Evolutionary conservation across 2,329 filamentous ascomycete genomes (phyloP), one percentile per base, ranked within the genome.

Genomic region (Lecanicillium sp.): DNA sequence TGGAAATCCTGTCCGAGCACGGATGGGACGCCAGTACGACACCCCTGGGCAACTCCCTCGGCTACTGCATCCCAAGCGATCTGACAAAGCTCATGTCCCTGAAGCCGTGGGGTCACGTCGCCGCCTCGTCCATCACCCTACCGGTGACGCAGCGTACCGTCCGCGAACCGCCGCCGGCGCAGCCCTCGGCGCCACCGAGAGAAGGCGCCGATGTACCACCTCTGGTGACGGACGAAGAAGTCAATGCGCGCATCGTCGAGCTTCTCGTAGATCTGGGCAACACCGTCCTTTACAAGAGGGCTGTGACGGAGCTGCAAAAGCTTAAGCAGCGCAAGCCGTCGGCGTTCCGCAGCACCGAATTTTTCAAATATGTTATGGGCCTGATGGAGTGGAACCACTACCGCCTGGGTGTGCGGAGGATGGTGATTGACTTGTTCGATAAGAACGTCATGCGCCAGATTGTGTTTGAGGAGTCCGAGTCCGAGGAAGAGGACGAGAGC

Each of bases 1-100:
- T 97, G 21, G 89, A 95, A 64, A 95, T 97, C 50, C 70, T 98
- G 12, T 84, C 86, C 1, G 88, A 95, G 60, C 77, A 87, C 60
- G 90, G 90, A 10, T 98, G 94, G 94, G 90, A 95, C 59, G 87
- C 90, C 9, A 91, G 90, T 51, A 86, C 89, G 15, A 91, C 90
- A 51, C 79, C 83, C 21, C 78, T 89, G 61, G 93, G 93, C 14
- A 80, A 84, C 51, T 91, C 88, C 0, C 70, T 95, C 9, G 93
- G 93, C 2, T 86, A 94, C 55, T 95, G 91, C 62, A 79, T 98
- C 14, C 93, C 93, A 0, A 74, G 81, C 21, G 72, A 94, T 54
- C 79, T 97, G 50, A 77, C 79, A 42, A 88, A 83, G 58, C 73
- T 98, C 32, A 87, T 96, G 59, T 85, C 84, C 24, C 78, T 90